A percentile compares a stretch with the other conserved stretches of the same genome.
phyloP scores from a whole-genome alignment of 2,329 filamentous ascomycete genomes.

The Aspergillus jensenii region DNA sequence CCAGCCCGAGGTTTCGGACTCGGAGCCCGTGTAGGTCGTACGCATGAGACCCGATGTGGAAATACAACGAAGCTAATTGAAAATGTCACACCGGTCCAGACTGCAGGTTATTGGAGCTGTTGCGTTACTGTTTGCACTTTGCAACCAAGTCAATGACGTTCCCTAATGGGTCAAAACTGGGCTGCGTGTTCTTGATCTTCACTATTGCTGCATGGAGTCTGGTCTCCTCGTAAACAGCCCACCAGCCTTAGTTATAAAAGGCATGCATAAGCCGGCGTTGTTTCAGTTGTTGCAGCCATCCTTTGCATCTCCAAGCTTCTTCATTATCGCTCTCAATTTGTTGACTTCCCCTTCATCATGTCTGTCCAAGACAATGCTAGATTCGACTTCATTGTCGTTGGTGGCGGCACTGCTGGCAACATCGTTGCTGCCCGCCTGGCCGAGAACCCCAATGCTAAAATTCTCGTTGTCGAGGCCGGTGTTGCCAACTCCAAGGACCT shows the following conservation, averaged over 20 bases:
- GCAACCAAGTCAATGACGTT: neutral
- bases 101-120: neutral
- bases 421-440: conserved; percentile 53
- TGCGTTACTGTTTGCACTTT: neutral
- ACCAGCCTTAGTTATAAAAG: neutral
- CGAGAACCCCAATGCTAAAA: conserved; percentile 47
- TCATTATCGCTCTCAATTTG: neutral
- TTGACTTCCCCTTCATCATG: neutral
- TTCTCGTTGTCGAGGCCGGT: conserved; percentile 40
- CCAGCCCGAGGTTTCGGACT: too few species aligned
- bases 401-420: conserved; percentile 39
- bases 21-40: neutral
- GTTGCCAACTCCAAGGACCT: conserved; percentile 49
- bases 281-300: neutral
- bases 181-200: too few species aligned
- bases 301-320: neutral
- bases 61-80: neutral
- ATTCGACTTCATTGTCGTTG: conserved; percentile 33
- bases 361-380: neutral
- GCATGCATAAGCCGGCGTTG: too few species aligned
- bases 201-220: neutral
- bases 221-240: too few species aligned
- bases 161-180: neutral
- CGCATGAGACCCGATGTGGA: neutral
- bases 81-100: neutral